A percentile compares a stretch with the other conserved stretches of the same genome.
phyloP scores from a whole-genome alignment of 2,329 filamentous ascomycete genomes.

The Fusarium humuli region DNA sequence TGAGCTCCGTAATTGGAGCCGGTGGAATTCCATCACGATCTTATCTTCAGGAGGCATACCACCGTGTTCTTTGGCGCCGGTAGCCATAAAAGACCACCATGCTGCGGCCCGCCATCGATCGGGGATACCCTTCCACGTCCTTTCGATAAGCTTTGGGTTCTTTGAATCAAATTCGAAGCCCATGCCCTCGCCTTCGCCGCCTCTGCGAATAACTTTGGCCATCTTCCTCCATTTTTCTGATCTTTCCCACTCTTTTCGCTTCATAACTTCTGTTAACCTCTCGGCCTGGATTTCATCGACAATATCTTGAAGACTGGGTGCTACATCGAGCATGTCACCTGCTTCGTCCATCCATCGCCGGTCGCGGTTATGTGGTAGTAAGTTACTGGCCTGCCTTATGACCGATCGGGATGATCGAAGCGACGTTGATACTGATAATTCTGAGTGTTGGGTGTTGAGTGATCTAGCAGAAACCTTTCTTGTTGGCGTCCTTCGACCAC shows the following conservation, averaged over 20 bases:
- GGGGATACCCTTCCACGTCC: constrained; percentile 98
- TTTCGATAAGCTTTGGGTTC: constrained; percentile 86
- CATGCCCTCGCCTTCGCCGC: constrained; percentile 64
- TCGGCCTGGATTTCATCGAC: constrained; percentile 67
- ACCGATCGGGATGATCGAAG: constrained; percentile 66
- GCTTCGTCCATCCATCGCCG: constrained; percentile 72
- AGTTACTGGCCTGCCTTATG: constrained; percentile 68
- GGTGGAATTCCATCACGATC: constrained; percentile 77
- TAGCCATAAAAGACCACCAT: constrained; percentile 91
- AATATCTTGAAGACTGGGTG: constrained; percentile 67
- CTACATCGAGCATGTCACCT: constrained; percentile 73
- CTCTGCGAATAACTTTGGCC: constrained; percentile 67
- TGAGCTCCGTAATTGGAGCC: constrained; percentile 78
- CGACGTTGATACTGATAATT: constrained; percentile 60
- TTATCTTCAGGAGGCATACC: constrained; percentile 73
- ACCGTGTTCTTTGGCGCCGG: constrained; percentile 76
- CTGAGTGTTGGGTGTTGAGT: constrained; percentile 67
- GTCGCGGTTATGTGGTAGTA: constrained; percentile 70
- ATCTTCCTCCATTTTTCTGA: constrained; percentile 76
- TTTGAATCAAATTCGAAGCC: constrained; percentile 81
- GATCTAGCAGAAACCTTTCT: constrained; percentile 69
- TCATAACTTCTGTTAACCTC: constrained; percentile 65
- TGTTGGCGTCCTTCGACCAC: constrained; percentile 58
- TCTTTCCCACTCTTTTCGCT: constrained; percentile 71
- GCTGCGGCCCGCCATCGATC: constrained; percentile 93